Evolutionary conservation across 805 yeast species (phyloP), one percentile per base, ranked within the genome.

Genomic region (Wickerhamomyces pijperi): DNA sequence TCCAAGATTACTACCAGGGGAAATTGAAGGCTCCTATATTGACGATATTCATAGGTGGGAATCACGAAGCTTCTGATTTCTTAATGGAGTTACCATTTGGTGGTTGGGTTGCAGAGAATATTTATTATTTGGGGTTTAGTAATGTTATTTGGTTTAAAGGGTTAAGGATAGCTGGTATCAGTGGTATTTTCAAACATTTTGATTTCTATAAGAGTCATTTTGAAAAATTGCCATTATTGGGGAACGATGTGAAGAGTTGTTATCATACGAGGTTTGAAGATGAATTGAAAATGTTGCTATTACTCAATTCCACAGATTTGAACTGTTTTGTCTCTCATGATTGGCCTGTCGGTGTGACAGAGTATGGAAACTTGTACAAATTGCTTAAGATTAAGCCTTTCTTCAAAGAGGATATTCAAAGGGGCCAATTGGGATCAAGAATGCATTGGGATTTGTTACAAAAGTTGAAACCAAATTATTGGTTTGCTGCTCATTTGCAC

Each of bases 401-500:
- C 50, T 83, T 92, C 56, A 64, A 60, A 42, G 49, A 51, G 2
- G 97, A 90, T 56, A 69, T 87, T 2, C 59, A 65, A 2, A 60
- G 60, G 2, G 74, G 76, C 1, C 61, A 61, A 15, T 61, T 90
- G 36, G 98, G 98, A 0, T 82, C 82, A 15, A 85, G 88, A 0
- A 65, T 80, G 7, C 74, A 75, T 36, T 67, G 72, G 64, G 60
- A 63, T 17, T 54, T 86, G 14, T 58, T 92, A 46, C 49, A 64
- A 19, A 49, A 53, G 14, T 45, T 85, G 39, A 65, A 61, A 48
- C 97, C 97, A 0, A 45, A 56, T 15, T 65, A 72, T 55, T 92
- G 97, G 98, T 73, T 84, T 43, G 76, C 92, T 48, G 94, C 94
- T 11, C 98, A 92, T 62, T 58, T 92, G 41, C 98, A 92, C 57